phyloP scores from a whole-genome alignment of 1,284 basidiomycete genomes.

The Sphaerobolus stellatus region DNA sequence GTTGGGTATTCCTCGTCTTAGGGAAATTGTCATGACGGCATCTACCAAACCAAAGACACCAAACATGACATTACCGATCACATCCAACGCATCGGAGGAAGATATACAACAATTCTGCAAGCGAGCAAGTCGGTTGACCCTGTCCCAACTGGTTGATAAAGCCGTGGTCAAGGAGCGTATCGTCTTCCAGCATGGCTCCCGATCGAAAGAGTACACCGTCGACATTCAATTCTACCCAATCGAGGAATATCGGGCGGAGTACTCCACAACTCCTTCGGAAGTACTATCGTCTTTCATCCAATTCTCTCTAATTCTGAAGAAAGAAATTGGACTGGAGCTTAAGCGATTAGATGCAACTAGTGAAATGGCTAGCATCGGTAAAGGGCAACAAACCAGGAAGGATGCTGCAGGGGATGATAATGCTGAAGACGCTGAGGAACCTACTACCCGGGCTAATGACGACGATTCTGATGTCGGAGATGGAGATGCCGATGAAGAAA shows the following conservation, averaged over 20 bases:
- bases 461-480: slow-evolving; percentile 71
- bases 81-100: slow-evolving; percentile 49
- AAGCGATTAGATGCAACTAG: slow-evolving; percentile 82
- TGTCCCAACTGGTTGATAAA: slow-evolving; percentile 88
- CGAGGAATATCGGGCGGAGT: slow-evolving; percentile 84
- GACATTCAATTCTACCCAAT: slow-evolving; percentile 85
- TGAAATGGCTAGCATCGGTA: slow-evolving; percentile 82
- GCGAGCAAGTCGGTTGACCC: slow-evolving; percentile 79
- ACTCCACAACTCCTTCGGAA: slow-evolving; percentile 75
- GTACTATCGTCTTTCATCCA: slow-evolving; percentile 75
- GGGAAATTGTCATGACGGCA: slow-evolving; percentile 99
- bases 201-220: slow-evolving; percentile 83
- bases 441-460: slow-evolving; percentile 44
- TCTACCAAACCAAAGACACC: slow-evolving; percentile 96
- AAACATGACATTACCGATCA: slow-evolving; percentile 91
- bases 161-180: slow-evolving; percentile 84
- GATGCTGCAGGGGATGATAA: slow-evolving; percentile 41
- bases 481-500: slow-evolving; percentile 75
- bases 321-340: slow-evolving; percentile 85
- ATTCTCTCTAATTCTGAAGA: slow-evolving; percentile 84
- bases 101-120: slow-evolving; percentile 86
- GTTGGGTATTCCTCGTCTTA: slow-evolving; percentile 95
- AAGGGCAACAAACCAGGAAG: slow-evolving; percentile 61
- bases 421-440: slow-evolving; percentile 47
- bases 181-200: slow-evolving; percentile 62